Conservation (phyloP, 192 early-diverging fungal genomes). For the Ambispora gerdemannii region DNA sequence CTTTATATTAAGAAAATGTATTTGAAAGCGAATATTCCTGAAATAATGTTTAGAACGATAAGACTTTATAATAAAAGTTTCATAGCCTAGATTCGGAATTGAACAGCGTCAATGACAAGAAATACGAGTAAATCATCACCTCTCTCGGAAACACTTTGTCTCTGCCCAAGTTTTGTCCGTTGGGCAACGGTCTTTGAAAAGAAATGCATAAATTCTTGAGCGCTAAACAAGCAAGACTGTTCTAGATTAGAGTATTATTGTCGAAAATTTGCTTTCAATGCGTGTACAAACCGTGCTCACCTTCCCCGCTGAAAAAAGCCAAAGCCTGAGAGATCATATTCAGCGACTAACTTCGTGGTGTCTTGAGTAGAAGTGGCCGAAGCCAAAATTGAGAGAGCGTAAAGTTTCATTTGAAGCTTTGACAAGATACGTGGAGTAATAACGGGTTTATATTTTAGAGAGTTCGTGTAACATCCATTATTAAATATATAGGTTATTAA, state of each 20-base stretch:
- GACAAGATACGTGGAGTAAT: too few species aligned
- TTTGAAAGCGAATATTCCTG: too few species aligned
- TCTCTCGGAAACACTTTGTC: conserved; percentile 77
- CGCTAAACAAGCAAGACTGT: conserved; percentile 48
- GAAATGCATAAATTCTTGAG: conserved; percentile 87
- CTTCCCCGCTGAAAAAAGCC: conserved; percentile 31
- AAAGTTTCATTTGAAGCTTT: conserved; percentile 31
- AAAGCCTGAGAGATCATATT: conserved; percentile 29
- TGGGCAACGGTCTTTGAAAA: conserved; percentile 81
- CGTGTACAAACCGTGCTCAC: background rate
- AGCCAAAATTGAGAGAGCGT: conserved; percentile 15
- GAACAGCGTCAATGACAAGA: too few species aligned
- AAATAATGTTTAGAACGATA: too few species aligned
- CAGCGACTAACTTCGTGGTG: background rate
- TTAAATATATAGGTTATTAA: too few species aligned
- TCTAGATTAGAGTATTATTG: background rate
- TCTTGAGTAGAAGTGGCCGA: background rate
- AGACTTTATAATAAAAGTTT: too few species aligned
- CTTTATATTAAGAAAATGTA: too few species aligned
- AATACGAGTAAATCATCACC: conserved; percentile 32
- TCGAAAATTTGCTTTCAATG: background rate
- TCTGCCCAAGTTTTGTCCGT: conserved; percentile 72
- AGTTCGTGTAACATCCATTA: too few species aligned
- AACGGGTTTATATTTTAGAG: too few species aligned
- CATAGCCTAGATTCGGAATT: too few species aligned